Evolutionary conservation across 352 stramenopile genomes (phyloP).

Genomic region (Pythium phragmiticola): DNA sequence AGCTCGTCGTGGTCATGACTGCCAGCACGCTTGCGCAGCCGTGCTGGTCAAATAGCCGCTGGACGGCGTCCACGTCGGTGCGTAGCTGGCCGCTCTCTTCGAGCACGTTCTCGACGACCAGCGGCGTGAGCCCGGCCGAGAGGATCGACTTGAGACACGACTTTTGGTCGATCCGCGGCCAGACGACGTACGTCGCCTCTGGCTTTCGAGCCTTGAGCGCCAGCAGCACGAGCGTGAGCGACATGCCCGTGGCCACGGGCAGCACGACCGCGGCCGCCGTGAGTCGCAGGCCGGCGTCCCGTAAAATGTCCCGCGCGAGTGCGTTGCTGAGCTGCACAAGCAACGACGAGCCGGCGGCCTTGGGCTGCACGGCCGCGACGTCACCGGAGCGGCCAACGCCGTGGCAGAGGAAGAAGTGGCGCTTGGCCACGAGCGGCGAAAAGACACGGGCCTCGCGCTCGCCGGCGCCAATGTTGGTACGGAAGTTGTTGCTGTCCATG

Average conservation of each 20-base stretch:
- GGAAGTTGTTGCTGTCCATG: conserved; percentile 97
- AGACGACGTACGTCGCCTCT: conserved; percentile 81
- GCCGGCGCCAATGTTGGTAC: conserved; percentile 89
- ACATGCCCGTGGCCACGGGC: conserved; percentile 98
- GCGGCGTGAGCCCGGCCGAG: conserved; percentile 88
- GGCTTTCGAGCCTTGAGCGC: conserved; percentile 67
- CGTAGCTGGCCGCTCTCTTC: conserved; percentile 76
- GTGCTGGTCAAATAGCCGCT: conserved; percentile 55
- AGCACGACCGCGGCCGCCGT: conserved; percentile 88
- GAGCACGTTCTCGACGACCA: conserved; percentile 82
- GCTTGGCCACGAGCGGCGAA: conserved; percentile 63
- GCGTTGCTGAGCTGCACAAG: conserved; percentile 93
- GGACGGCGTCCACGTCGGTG: conserved; percentile 88
- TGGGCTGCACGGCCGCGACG: conserved; percentile 98
- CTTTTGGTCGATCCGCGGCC: conserved; percentile 98
- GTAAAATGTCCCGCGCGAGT: conserved; percentile 90
- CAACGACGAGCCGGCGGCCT: conserved; percentile 96
- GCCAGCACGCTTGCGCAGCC: conserved; percentile 80
- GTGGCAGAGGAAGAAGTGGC: conserved; percentile 94
- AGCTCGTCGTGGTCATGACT: conserved; percentile 98
- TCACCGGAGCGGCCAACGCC: conserved; percentile 97
- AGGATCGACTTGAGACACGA: conserved; percentile 98
- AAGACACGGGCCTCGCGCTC: conserved; percentile 97
- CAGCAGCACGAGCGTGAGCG: conserved; percentile 89
- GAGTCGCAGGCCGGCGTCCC: conserved; percentile 72